phyloP scores from a whole-genome alignment of 2,329 filamentous ascomycete genomes.

The Pestalotiopsis sp. region DNA sequence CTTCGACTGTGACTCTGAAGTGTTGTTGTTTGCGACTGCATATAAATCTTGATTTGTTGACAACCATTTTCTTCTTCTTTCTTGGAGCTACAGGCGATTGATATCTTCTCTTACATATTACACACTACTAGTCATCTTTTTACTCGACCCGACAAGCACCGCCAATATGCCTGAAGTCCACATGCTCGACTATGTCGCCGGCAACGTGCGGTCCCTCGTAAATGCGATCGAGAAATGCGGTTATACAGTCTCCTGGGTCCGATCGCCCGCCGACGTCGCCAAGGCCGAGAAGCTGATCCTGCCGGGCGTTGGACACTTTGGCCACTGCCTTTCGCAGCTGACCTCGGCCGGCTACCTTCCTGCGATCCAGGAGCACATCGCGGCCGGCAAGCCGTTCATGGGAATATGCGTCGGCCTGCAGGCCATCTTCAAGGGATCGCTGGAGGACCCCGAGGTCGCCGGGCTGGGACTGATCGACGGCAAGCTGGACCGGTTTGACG shows the following conservation, averaged over 20 bases:
- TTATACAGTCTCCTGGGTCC: conserved; percentile 91
- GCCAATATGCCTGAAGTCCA: conserved; percentile 72
- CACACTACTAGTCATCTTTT: background rate
- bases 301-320: conserved; percentile 95
- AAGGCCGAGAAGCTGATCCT: conserved; percentile 93
- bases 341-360: conserved; percentile 79
- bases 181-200: conserved; percentile 86
- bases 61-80: background rate
- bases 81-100: background rate
- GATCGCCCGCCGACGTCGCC: conserved; percentile 77
- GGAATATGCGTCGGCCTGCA: conserved; percentile 95
- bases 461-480: conserved; percentile 77
- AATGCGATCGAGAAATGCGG: conserved; percentile 97
- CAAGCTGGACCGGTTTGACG: conserved; percentile 73
- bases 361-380: conserved; percentile 79
- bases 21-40: background rate
- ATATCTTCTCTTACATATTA: background rate
- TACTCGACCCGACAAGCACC: background rate
- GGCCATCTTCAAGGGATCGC: conserved; percentile 82
- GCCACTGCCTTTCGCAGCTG: conserved; percentile 88
- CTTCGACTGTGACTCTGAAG: background rate
- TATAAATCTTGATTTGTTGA: background rate
- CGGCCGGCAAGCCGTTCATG: conserved; percentile 94
- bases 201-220: conserved; percentile 92
- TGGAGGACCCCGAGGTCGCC: conserved; percentile 69